A percentile compares a stretch with the other conserved stretches of the same genome.
Evolutionary conservation across 352 stramenopile species (phyloP).

Genomic region (Sclerospora graminicola): DNA sequence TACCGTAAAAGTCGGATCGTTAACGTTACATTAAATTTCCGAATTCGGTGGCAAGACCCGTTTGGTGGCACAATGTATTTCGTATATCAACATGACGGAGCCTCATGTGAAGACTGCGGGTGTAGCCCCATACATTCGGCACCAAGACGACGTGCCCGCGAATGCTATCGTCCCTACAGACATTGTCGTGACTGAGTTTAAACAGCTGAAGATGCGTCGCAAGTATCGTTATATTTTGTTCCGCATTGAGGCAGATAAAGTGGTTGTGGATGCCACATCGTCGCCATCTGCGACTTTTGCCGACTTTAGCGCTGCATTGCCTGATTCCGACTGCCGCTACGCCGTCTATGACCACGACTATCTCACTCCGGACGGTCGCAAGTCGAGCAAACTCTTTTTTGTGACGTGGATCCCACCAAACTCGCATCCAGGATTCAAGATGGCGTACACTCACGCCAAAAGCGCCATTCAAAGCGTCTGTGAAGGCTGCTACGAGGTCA

Average conservation of each 20-base stretch:
- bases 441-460: conserved; percentile 86
- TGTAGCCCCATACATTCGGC: conserved; percentile 59
- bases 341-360: conserved; percentile 85
- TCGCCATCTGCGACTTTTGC: conserved; percentile 38
- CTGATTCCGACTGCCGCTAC: conserved; percentile 79
- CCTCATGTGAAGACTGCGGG: conserved; percentile 82
- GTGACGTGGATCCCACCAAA: conserved; percentile 80
- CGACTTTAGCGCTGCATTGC: conserved; percentile 47
- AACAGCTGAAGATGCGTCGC: conserved; percentile 84
- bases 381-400: conserved; percentile 84
- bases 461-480: conserved; percentile 63
- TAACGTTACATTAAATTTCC: too few relatives aligned
- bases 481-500: conserved; percentile 73
- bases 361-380: conserved; percentile 60
- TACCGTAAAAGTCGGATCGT: too few relatives aligned
- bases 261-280: conserved; percentile 50
- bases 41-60: too few relatives aligned
- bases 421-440: conserved; percentile 76
- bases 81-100: conserved; percentile 59
- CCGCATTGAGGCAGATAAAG: conserved; percentile 63
- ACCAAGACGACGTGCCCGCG: conserved; percentile 61
- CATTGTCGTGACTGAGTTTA: conserved; percentile 57
- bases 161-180: conserved; percentile 61
- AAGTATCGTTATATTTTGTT: conserved; percentile 81
- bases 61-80: too few relatives aligned